These are phyloP conservation scores for Aspergillus tamarii DNA, from an alignment of 2,329 filamentous ascomycete genomes.

Conservation along the genomic window DNA sequence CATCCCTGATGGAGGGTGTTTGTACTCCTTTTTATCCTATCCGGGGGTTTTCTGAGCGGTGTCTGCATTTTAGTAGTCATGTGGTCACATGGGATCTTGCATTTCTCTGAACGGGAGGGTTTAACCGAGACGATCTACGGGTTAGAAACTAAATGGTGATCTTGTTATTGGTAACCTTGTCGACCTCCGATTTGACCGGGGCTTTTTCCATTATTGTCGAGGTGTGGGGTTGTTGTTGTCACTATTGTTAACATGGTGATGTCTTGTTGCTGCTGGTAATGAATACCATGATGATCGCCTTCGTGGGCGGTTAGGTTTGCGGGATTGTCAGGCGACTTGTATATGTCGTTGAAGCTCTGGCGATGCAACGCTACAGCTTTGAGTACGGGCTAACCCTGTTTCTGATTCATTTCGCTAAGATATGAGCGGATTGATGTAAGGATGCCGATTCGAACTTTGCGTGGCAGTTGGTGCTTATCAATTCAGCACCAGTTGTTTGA, in stretches of 20 bases:
- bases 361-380: not conserved
- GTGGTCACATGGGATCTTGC: not conserved
- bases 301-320: not conserved
- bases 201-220: not conserved
- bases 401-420: not conserved
- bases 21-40: not conserved
- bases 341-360: not conserved
- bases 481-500: too few relatives aligned
- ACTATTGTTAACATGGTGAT: not conserved
- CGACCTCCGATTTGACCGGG: not conserved
- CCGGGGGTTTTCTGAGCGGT: not conserved
- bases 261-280: not conserved
- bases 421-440: not conserved
- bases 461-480: not conserved
- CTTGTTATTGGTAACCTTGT: not conserved
- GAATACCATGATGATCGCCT: too few relatives aligned
- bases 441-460: not conserved
- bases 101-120: not conserved
- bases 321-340: constrained; percentile 10
- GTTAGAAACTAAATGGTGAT: not conserved
- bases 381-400: not conserved
- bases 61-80: not conserved
- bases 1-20: not conserved
- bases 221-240: not conserved
- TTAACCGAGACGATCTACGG: not conserved